phyloP scores from a whole-genome alignment of 1,284 basidiomycete genomes.

The Tilletiopsis washingtonensis region DNA sequence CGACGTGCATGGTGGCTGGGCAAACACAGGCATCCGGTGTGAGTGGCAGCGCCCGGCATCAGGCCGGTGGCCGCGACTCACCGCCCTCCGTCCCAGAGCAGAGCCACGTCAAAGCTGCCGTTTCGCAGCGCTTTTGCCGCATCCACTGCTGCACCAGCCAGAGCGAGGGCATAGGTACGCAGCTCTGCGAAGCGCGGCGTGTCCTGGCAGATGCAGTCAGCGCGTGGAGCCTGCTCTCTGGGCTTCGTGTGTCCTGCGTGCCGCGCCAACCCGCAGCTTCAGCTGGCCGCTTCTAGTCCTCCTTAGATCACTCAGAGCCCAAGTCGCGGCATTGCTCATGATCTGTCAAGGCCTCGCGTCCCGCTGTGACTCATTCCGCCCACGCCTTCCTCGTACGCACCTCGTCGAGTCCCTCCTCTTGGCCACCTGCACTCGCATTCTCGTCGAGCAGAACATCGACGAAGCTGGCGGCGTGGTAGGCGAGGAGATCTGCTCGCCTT shows the following conservation, averaged over 20 bases:
- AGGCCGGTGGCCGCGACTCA: neutral
- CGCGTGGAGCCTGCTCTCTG: neutral
- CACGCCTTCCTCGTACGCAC: neutral
- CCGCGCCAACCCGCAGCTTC: too few relatives aligned
- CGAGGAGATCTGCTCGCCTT: constrained; percentile 9
- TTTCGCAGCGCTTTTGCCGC: neutral
- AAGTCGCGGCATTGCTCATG: neutral
- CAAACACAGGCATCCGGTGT: too few relatives aligned
- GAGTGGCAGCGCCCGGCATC: too few relatives aligned
- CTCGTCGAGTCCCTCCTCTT: constrained; percentile 2
- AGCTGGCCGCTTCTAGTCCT: too few relatives aligned
- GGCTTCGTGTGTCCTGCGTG: neutral
- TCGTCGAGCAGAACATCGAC: constrained; percentile 11
- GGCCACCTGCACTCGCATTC: neutral
- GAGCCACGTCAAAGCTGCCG: too few relatives aligned
- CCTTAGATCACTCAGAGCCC: neutral
- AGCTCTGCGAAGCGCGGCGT: neutral
- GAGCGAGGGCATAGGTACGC: neutral
- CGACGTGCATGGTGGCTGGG: neutral
- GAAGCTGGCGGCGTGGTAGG: constrained; percentile 12
- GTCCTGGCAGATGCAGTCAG: neutral
- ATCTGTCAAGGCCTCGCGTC: neutral
- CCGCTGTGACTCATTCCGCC: neutral
- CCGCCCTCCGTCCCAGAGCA: too few relatives aligned
- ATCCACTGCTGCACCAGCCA: neutral